Conservation (phyloP, 805 yeast genomes). For the Candida wancherniae region DNA sequence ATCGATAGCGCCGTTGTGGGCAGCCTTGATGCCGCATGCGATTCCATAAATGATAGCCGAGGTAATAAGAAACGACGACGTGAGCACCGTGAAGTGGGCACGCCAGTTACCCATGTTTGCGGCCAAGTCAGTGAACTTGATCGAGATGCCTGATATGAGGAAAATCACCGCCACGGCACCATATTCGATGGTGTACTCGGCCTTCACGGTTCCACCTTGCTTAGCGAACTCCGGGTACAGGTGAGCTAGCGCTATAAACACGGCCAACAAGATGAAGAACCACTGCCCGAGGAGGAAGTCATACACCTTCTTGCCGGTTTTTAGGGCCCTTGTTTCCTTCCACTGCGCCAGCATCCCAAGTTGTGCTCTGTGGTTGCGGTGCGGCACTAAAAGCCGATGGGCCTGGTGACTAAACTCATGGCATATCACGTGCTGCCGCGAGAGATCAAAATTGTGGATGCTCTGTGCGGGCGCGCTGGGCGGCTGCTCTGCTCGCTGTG, state of each 20-base stretch:
- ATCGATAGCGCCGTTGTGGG: slow-evolving; percentile 55
- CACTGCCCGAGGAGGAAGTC: slow-evolving; percentile 48
- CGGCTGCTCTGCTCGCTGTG: too few species aligned
- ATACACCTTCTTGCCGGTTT: slow-evolving; percentile 12
- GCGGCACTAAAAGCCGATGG: too few species aligned
- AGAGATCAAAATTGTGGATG: too few species aligned
- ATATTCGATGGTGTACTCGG: slow-evolving; percentile 73
- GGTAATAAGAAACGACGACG: slow-evolving; percentile 68
- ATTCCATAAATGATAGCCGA: slow-evolving; percentile 70
- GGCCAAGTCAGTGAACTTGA: slow-evolving; percentile 58
- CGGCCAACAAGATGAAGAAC: slow-evolving; percentile 71
- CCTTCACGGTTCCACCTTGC: slow-evolving; percentile 71
- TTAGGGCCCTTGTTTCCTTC: slow-evolving; percentile 5
- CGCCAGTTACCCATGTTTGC: slow-evolving; percentile 73
- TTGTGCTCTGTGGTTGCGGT: too few species aligned
- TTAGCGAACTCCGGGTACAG: slow-evolving; percentile 80
- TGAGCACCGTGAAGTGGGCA: slow-evolving; percentile 68
- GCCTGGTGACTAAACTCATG: too few species aligned
- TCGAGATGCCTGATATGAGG: slow-evolving; percentile 73
- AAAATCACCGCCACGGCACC: slow-evolving; percentile 87
- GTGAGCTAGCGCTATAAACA: slow-evolving; percentile 69
- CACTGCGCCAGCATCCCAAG: too few species aligned
- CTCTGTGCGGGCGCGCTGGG: too few species aligned
- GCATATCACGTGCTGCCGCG: too few species aligned
- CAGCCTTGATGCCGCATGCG: slow-evolving; percentile 57